Conservation (phyloP, 164 flowering plant genomes). For the Saururus chinensis region DNA sequence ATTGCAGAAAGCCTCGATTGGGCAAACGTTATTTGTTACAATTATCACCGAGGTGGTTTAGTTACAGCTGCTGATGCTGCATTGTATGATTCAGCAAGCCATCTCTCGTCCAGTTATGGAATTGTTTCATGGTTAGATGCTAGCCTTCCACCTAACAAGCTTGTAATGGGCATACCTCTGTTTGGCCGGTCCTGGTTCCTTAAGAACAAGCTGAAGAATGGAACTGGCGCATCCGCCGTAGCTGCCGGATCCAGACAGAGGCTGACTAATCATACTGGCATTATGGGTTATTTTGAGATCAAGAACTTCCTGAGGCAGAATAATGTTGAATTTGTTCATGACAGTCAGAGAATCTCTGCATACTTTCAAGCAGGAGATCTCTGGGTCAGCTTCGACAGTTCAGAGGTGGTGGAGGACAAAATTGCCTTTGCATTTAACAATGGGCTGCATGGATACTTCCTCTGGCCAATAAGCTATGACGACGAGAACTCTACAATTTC, state of each 20-base stretch:
- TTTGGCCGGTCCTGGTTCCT: conserved; percentile 28
- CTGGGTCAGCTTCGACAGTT: conserved; percentile 7
- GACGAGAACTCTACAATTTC: conserved; percentile 5
- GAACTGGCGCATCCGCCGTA: conserved; percentile 26
- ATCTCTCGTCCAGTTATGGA: conserved; percentile 22
- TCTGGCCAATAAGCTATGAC: conserved; percentile 6
- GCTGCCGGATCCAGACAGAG: conserved; percentile 20
- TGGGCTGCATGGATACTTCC: conserved; percentile 4
- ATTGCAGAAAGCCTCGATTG: not conserved
- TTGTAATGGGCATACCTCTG: conserved; percentile 24
- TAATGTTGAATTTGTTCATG: not conserved
- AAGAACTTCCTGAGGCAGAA: not conserved
- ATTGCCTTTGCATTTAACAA: not conserved
- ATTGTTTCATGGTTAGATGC: conserved; percentile 18
- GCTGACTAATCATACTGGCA: conserved; percentile 7
- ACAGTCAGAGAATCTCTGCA: not conserved
- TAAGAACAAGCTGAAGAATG: conserved; percentile 16
- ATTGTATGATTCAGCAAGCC: conserved; percentile 18
- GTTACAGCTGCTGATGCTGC: not conserved
- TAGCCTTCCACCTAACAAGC: conserved; percentile 15
- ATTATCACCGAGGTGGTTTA: not conserved
- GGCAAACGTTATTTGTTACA: not conserved
- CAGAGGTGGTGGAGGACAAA: conserved; percentile 1
- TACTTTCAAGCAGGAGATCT: conserved; percentile 5
- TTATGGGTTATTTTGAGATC: conserved; percentile 9